phyloP scores from a whole-genome alignment of 257 asterid genomes.

The Przewalskia tangutica region DNA sequence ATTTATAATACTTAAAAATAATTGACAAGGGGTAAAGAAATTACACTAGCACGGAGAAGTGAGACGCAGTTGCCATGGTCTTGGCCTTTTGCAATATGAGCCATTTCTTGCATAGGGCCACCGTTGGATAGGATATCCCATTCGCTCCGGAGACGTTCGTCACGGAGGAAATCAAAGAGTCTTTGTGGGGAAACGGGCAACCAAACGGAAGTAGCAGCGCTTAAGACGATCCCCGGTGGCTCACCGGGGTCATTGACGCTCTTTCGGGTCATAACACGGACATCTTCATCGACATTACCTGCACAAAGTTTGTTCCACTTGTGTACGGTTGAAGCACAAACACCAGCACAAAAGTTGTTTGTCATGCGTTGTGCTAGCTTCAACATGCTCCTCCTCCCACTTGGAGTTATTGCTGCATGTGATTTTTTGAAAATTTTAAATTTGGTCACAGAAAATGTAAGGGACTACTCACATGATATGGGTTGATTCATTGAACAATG shows the following conservation, averaged over 20 bases:
- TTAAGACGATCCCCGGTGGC: constrained; percentile 81
- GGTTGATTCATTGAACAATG: not conserved
- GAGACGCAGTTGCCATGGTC: constrained; percentile 85
- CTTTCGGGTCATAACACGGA: constrained; percentile 75
- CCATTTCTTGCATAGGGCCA: constrained; percentile 94
- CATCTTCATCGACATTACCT: constrained; percentile 61
- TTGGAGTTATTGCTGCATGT: constrained; percentile 46
- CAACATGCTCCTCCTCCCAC: constrained; percentile 84
- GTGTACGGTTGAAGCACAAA: constrained; percentile 76
- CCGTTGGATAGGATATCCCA: constrained; percentile 93
- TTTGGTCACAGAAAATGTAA: not conserved
- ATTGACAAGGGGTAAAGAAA: not conserved
- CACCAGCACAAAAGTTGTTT: constrained; percentile 77
- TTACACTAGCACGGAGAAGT: constrained; percentile 68
- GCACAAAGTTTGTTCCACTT: constrained; percentile 67
- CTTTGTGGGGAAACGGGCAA: constrained; percentile 60
- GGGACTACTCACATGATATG: too few relatives aligned
- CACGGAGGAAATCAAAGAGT: constrained; percentile 71
- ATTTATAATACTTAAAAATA: not conserved
- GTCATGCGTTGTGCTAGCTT: constrained; percentile 94
- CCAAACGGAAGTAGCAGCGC: constrained; percentile 89
- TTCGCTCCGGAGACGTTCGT: constrained; percentile 65
- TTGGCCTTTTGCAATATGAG: constrained; percentile 79
- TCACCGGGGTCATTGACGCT: constrained; percentile 80
- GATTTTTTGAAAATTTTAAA: not conserved